Evolutionary conservation across 1,284 basidiomycete species (phyloP).

Genomic region (Sanguinoderma infundibulare): DNA sequence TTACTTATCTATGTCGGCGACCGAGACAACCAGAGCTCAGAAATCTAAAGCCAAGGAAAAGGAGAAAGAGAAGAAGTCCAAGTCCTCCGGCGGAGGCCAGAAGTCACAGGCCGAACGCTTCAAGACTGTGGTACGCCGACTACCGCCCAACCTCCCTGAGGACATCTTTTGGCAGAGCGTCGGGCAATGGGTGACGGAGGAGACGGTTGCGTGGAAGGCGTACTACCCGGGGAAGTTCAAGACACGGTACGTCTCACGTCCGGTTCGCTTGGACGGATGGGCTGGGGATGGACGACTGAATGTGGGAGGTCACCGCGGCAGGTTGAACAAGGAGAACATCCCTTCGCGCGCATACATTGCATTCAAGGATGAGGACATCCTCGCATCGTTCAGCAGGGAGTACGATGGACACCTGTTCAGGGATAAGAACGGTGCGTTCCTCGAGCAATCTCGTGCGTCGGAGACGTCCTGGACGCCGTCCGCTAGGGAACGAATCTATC

Average conservation of each 20-base stretch:
- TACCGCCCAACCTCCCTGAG: constrained; percentile 93
- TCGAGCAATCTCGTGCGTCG: background rate
- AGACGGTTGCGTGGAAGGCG: constrained; percentile 69
- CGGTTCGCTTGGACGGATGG: background rate
- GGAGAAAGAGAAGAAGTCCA: constrained; percentile 30
- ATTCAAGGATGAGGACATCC: constrained; percentile 76
- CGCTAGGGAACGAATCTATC: constrained; percentile 80
- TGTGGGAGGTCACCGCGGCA: constrained; percentile 30
- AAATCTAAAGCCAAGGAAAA: constrained; percentile 23
- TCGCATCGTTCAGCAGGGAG: constrained; percentile 80
- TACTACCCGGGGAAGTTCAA: constrained; percentile 74
- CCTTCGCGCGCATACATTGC: constrained; percentile 92
- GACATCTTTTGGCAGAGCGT: constrained; percentile 94
- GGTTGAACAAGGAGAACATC: constrained; percentile 80
- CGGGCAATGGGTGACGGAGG: constrained; percentile 80
- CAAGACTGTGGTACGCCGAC: constrained; percentile 87
- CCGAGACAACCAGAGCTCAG: constrained; percentile 3
- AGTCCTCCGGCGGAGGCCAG: constrained; percentile 18
- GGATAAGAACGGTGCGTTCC: constrained; percentile 82
- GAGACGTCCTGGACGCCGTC: background rate
- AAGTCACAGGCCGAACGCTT: constrained; percentile 56
- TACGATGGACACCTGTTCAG: constrained; percentile 94
- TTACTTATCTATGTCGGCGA: constrained; percentile 10
- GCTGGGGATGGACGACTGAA: background rate
- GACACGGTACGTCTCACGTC: constrained; percentile 59